Conservation (phyloP, 805 yeast genomes). For the Schizosaccharomyces pombe region ASM294v3 CU329670.1:1998501-1999000, state of each 20-base stretch:
- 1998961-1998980: constrained; percentile 64
- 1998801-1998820: constrained; percentile 98
- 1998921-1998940: constrained; percentile 80
- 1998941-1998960: constrained; percentile 70
- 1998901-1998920: constrained; percentile 47
- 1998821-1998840: constrained; percentile 90
- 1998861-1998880: constrained; percentile 85
- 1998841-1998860: constrained; percentile 73
- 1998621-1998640: constrained; percentile 91
- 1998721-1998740: constrained; percentile 81
- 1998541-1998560: constrained; percentile 90
- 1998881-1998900: constrained; percentile 80
- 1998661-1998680: constrained; percentile 90
- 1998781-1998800: constrained; percentile 92
- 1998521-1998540: constrained; percentile 87
- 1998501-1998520: constrained; percentile 79
- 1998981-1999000: constrained; percentile 92
- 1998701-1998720: constrained; percentile 90
- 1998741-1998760: constrained; percentile 87
- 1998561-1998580: constrained; percentile 90
- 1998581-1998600: constrained; percentile 84
- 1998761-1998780: constrained; percentile 77
- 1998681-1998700: constrained; percentile 91
- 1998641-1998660: constrained; percentile 83
- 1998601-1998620: constrained; percentile 93